A percentile compares a stretch with the other conserved stretches of the same genome.
phyloP scores from a whole-genome alignment of 2,329 filamentous ascomycete genomes.

The Metarhizium humberi region DNA sequence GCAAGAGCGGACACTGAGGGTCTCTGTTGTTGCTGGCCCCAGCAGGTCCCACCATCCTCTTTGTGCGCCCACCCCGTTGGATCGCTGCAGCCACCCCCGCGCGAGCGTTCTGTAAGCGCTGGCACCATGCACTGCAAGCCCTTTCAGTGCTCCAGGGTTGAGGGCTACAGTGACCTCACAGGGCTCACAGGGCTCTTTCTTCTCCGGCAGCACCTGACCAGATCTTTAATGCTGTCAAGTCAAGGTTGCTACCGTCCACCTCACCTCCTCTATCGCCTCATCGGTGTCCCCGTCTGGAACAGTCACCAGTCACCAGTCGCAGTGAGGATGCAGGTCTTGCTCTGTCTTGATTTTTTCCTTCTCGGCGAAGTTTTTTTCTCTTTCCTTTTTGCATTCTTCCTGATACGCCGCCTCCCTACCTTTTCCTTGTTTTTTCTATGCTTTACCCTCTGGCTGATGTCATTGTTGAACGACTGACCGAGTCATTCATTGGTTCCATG shows the following conservation, averaged over 20 bases:
- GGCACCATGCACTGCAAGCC: neutral
- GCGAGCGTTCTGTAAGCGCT: neutral
- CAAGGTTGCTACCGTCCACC: too few species aligned
- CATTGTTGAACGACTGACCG: neutral
- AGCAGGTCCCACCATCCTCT: neutral
- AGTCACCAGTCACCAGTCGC: neutral
- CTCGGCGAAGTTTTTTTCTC: too few species aligned
- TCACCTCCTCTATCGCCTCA: neutral
- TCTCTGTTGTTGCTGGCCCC: neutral
- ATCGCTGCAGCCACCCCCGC: slow-evolving; percentile 2
- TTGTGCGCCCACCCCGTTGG: neutral
- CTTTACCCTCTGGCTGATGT: slow-evolving; percentile 1
- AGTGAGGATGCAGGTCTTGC: neutral
- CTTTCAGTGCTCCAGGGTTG: neutral
- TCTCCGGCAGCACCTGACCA: too few species aligned
- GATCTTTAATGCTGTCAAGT: too few species aligned
- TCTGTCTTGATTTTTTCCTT: neutral
- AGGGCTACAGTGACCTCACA: neutral
- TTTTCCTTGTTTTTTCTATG: neutral
- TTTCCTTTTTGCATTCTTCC: neutral
- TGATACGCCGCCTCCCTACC: neutral
- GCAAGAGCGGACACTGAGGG: neutral
- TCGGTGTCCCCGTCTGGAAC: slow-evolving; percentile 2
- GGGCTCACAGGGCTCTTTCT: neutral
- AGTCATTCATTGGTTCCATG: neutral